Conservation (phyloP, 1,139 yeast genomes). For the Zygosaccharomyces sapae region DNA sequence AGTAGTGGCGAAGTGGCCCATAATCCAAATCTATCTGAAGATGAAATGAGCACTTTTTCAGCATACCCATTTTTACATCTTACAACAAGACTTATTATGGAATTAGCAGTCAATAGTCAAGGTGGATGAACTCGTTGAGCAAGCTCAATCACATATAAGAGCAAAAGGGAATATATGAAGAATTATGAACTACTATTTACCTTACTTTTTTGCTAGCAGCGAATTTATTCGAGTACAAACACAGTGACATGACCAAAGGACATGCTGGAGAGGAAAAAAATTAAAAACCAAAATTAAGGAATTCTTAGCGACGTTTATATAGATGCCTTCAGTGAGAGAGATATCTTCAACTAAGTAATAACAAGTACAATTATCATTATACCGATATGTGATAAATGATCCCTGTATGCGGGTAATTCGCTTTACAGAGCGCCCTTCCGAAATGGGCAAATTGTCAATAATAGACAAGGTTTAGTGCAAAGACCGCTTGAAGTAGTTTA, state of each 20-base stretch:
- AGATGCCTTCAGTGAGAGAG: no score
- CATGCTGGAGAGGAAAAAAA: not conserved
- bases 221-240: not conserved
- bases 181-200: no score
- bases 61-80: constrained; percentile 93
- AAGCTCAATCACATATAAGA: no score
- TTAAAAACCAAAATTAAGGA: no score
- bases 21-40: constrained; percentile 42
- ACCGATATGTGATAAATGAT: not conserved
- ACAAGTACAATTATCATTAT: not conserved
- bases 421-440: constrained; percentile 5
- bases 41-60: constrained; percentile 76
- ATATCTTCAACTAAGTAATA: not conserved
- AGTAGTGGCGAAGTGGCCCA: constrained; percentile 36
- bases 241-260: not conserved
- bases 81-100: constrained; percentile 92
- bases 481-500: not conserved
- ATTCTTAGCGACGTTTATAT: no score
- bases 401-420: constrained; percentile 5
- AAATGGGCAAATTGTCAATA: constrained; percentile 6
- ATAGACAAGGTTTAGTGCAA: constrained; percentile 2
- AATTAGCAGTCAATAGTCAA: constrained; percentile 83
- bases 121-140: constrained; percentile 22
- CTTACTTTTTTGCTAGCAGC: not conserved
- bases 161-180: no score